Percentiles rank a stretch among this genome's conserved stretches.
Conservation (phyloP, 2,329 filamentous ascomycete species). For the Venturia asperata region DNA sequence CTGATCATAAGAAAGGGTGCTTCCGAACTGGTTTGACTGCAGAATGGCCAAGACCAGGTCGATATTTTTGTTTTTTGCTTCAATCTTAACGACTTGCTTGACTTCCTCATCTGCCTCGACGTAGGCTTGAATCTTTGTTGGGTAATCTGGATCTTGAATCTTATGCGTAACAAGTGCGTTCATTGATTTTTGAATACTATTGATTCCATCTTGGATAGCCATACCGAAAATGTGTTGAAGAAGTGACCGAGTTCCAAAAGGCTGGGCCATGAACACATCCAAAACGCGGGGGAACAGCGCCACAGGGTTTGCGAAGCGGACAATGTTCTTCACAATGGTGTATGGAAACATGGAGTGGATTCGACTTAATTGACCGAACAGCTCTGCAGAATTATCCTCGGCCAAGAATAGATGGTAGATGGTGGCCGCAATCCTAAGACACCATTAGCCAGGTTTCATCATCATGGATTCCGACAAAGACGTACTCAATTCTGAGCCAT, state of each 20-base stretch:
- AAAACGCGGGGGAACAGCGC: constrained; percentile 95
- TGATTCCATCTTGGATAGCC: constrained; percentile 84
- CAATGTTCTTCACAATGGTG: constrained; percentile 88
- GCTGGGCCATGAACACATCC: constrained; percentile 91
- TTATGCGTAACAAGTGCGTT: constrained; percentile 62
- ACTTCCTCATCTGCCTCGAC: constrained; percentile 66
- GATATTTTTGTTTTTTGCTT: constrained; percentile 65
- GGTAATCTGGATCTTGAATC: constrained; percentile 73
- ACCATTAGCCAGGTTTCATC: constrained; percentile 21
- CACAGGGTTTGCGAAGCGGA: constrained; percentile 90
- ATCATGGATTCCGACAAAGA: constrained; percentile 16
- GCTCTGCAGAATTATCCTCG: constrained; percentile 93
- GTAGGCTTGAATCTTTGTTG: constrained; percentile 74
- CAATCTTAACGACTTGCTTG: constrained; percentile 65
- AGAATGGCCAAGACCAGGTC: constrained; percentile 83
- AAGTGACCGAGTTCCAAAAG: constrained; percentile 81
- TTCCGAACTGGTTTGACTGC: constrained; percentile 67
- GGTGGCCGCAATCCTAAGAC: constrained; percentile 68
- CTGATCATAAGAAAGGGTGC: constrained; percentile 65
- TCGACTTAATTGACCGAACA: constrained; percentile 88
- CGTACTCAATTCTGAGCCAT: constrained; percentile 84
- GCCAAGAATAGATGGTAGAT: constrained; percentile 96
- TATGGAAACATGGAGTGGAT: constrained; percentile 96
- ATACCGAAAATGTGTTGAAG: constrained; percentile 92
- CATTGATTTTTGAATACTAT: constrained; percentile 77